A percentile compares a stretch with the other conserved stretches of the same genome.
Conservation (phyloP, 2,329 filamentous ascomycete genomes). For the Alternaria dauci region DNA sequence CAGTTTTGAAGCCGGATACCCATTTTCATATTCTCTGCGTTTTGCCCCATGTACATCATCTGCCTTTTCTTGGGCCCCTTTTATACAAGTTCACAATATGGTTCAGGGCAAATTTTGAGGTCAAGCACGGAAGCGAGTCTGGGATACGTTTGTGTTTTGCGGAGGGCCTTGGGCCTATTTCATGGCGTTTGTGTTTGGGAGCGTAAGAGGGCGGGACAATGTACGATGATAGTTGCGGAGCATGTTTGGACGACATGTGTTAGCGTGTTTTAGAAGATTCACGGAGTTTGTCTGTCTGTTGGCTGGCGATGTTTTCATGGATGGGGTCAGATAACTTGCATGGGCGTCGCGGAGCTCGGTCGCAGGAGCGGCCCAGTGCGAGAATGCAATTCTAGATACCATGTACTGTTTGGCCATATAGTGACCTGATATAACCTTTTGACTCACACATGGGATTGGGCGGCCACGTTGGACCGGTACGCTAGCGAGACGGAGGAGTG, state of each 20-base stretch:
- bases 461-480: neutral
- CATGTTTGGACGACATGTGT: conserved; percentile 17
- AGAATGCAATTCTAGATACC: conserved; percentile 15
- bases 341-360: conserved; percentile 6
- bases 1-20: neutral
- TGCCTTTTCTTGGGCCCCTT: conserved; percentile 17
- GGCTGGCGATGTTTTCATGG: conserved; percentile 12
- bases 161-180: conserved; percentile 7
- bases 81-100: conserved; percentile 9
- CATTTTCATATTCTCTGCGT: conserved; percentile 4
- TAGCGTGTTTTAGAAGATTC: conserved; percentile 20
- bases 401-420: conserved; percentile 2
- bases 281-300: conserved; percentile 5
- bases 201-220: conserved; percentile 10
- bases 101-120: conserved; percentile 10
- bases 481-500: neutral
- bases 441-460: conserved; percentile 8
- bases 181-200: conserved; percentile 11
- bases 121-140: conserved; percentile 8
- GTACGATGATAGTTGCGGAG: conserved; percentile 20
- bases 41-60: conserved; percentile 21
- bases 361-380: neutral
- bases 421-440: conserved; percentile 1
- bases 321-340: conserved; percentile 12
- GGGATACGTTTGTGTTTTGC: conserved; percentile 18